Evolutionary conservation across 306 rosid genomes (phyloP), one percentile per base, ranked within the genome.

Genomic region (Casuarina cunninghamiana): DNA sequence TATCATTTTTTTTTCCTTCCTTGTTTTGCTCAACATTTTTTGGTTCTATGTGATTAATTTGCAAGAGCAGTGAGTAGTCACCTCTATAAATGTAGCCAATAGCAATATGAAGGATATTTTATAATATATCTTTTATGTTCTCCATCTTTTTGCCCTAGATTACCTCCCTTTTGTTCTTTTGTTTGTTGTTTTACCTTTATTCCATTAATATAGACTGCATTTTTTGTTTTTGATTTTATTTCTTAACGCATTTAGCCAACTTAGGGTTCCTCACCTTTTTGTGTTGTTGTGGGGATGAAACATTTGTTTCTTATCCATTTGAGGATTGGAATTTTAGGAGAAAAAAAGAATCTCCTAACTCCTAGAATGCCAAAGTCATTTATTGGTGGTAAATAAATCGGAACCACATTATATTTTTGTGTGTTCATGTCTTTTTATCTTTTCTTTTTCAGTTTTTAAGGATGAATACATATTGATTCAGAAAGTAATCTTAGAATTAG

Each of bases 41-140:
- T 5, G 11, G 16, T 61, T 35, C 5, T 35, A 11, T n/a, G 8
- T 2, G 43, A 61, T 61, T 61, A 32, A 11, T 35, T 58, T 61
- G 43, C 68, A 32, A 13, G 10, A 61, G n/a, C 6, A 61, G 68
- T 13, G 41, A 42, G 50, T 42, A n/a, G n/a, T 67, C 12, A 58
- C 10, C 32, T 26, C 1, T 26, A 26, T 26, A 26, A 26, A 26
- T 26, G 32, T 26, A 26, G 32, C 32, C 32, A 26, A 26, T 26
- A 26, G 32, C 32, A 55, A n/a, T 55, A 17, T 55, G 19, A 35
- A 55, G 62, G 53, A 58, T 77, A 45, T 45, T 53, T 2, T 53
- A 10, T 42, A 17, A 74, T 48, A 67, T 81, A 45, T 77, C 38
- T 41, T 44, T 71, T 65, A 39, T 53, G 26, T 62, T 73, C 73